Conservation (phyloP, 169 alveolate genomes). For the Cryptosporidium muris region DNA sequence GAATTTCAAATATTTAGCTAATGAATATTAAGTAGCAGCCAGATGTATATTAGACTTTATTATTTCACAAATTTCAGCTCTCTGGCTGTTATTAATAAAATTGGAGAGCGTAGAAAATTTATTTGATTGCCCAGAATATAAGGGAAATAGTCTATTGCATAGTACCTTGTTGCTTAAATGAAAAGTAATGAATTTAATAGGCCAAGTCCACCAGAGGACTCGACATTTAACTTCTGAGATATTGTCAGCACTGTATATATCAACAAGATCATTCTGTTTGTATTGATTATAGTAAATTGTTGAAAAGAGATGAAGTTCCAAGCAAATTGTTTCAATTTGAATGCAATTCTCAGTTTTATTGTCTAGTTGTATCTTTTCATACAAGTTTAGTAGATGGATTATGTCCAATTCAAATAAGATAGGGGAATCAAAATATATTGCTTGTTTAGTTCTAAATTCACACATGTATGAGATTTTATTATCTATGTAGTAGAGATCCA, state of each 20-base stretch:
- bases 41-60: conserved; percentile 28
- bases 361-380: conserved; percentile 14
- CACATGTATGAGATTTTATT: conserved; percentile 36
- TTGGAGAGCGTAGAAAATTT: conserved; percentile 30
- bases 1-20: background rate
- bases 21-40: background rate
- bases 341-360: background rate
- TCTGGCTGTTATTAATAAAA: conserved; percentile 29
- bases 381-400: conserved; percentile 10
- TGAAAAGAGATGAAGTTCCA: conserved; percentile 44
- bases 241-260: conserved; percentile 33
- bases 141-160: conserved; percentile 41
- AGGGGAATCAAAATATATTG: conserved; percentile 49
- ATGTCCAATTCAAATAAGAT: conserved; percentile 59
- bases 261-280: conserved; percentile 47
- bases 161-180: conserved; percentile 38
- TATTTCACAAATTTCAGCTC: conserved; percentile 41
- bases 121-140: conserved; percentile 56
- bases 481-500: background rate
- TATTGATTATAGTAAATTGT: conserved; percentile 15
- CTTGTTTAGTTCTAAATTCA: conserved; percentile 52
- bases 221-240: conserved; percentile 27
- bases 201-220: conserved; percentile 72
- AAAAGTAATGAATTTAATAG: conserved; percentile 24
- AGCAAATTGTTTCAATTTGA: conserved; percentile 7